Base-by-base conservation (phyloP, 352 stramenopile genomes). In the Aphanomyces cochlioides region DNA sequence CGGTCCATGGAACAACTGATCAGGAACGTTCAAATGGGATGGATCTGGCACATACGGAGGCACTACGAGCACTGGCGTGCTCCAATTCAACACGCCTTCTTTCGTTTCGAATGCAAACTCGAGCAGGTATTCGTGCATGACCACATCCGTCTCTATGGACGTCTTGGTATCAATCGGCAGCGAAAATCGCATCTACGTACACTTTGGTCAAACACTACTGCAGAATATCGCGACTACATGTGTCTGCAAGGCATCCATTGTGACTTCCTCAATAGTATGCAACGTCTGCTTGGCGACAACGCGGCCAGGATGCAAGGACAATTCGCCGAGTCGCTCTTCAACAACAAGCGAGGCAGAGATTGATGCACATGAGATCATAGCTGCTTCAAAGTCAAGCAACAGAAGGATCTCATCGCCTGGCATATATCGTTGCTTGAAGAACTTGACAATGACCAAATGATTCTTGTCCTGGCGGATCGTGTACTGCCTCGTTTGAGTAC, bases 391-490 rank as follows among this genome's bases (percentile, higher is more conserved):
- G 75, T 90, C 82, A 58, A 90, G 85, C 0, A 84, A 73, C 21
- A 81, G 79, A 15, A 90, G 72, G 7, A 90, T 36, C 37, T 82
- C 67, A 28, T 90, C 82, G 5, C 82, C 82, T 17, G 82, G 80
- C n/a, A 84, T 77, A 74, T 86, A 88, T 43, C 75, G 83, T 66
- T 90, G 82, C 67, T 90, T 90, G 21, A 77, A 79, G 15, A 90
- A 69, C 48, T 85, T 60, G 70, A 90, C 80, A 5, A 76, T 77
- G 40, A 90, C 82, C 47, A 90, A 75, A 48, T 90, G 82, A 40
- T 75, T 79, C 37, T 75, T 79, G 54, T 86, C 78, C 69, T 88
- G 85, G 59, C 82, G 79, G 61, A 90, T 90, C n/a, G 82, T 90
- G 54, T 85, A 90, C 43, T 88, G 79, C 45, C 82, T 87, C 36